Evolutionary conservation across 495 filamentous ascomycete species (phyloP).

Genomic region (Penicillium atrosanguineum): DNA sequence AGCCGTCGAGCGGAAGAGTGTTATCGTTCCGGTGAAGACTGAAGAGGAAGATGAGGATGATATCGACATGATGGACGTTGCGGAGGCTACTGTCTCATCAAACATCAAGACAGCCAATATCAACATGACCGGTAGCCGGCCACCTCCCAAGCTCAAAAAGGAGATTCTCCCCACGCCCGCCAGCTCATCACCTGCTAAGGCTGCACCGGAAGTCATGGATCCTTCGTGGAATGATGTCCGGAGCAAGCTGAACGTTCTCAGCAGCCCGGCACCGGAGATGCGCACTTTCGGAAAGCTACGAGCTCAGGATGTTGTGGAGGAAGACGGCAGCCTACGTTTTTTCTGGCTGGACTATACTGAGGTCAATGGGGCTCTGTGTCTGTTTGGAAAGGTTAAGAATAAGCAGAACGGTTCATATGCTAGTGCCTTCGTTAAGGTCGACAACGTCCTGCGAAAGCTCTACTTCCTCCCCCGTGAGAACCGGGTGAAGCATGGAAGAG

Average conservation of each 20-base stretch:
- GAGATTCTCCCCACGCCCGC: constrained; percentile 62
- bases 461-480: constrained; percentile 86
- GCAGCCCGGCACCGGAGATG: constrained; percentile 62
- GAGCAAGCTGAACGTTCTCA: constrained; percentile 80
- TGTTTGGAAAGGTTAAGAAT: constrained; percentile 96
- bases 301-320: constrained; percentile 77
- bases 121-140: constrained; percentile 83
- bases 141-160: constrained; percentile 72
- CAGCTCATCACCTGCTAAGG: constrained; percentile 71
- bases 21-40: constrained; percentile 54
- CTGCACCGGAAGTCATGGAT: constrained; percentile 60
- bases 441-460: constrained; percentile 89
- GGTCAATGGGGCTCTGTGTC: constrained; percentile 83
- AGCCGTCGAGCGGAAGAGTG: constrained; percentile 70
- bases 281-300: constrained; percentile 72
- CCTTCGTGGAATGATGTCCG: constrained; percentile 92
- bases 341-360: constrained; percentile 98
- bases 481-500: constrained; percentile 59
- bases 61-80: constrained; percentile 83
- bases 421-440: constrained; percentile 94
- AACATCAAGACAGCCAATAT: constrained; percentile 66
- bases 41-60: constrained; percentile 71
- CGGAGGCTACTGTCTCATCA: constrained; percentile 63
- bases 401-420: constrained; percentile 74
- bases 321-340: constrained; percentile 86